phyloP scores from a whole-genome alignment of 208 protist genomes.

The Trypanosoma theileri region DNA sequence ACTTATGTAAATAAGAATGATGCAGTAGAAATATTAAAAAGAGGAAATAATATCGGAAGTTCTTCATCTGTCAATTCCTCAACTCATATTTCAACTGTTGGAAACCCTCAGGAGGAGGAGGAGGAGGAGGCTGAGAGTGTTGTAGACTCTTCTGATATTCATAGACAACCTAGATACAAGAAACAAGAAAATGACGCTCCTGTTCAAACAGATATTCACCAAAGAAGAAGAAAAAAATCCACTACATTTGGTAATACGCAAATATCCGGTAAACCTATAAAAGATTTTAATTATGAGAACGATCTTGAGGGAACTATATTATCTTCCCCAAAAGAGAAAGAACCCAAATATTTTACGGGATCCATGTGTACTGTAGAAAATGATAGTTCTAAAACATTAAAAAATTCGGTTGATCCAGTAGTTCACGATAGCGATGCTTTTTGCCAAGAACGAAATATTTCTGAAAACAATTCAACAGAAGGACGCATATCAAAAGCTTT shows the following conservation, averaged over 20 bases:
- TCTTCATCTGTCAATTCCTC: conserved; percentile 5
- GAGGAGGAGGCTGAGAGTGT: conserved; percentile 18
- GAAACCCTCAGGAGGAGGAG: conserved; percentile 5
- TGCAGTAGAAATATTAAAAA: not conserved
- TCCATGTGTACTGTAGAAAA: too few relatives aligned
- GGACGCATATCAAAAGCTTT: conserved; percentile 22
- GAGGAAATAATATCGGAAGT: not conserved
- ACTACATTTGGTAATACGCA: too few relatives aligned
- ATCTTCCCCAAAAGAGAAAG: too few relatives aligned
- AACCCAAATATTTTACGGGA: too few relatives aligned
- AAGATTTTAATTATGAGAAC: too few relatives aligned
- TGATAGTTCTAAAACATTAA: too few relatives aligned
- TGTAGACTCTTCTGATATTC: not conserved
- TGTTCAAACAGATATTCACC: too few relatives aligned
- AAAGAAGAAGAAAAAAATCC: too few relatives aligned
- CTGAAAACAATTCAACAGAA: not conserved
- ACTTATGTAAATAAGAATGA: not conserved
- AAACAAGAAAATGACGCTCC: not conserved
- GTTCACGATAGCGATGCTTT: not conserved
- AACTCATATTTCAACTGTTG: conserved; percentile 17
- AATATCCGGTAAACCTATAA: too few relatives aligned
- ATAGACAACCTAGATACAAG: not conserved
- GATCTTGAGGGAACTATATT: too few relatives aligned
- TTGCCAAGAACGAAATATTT: not conserved
- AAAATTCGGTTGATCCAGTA: not conserved